Base-by-base conservation (phyloP, 1,284 basidiomycete genomes). In the Leccinum fuscescens region DNA sequence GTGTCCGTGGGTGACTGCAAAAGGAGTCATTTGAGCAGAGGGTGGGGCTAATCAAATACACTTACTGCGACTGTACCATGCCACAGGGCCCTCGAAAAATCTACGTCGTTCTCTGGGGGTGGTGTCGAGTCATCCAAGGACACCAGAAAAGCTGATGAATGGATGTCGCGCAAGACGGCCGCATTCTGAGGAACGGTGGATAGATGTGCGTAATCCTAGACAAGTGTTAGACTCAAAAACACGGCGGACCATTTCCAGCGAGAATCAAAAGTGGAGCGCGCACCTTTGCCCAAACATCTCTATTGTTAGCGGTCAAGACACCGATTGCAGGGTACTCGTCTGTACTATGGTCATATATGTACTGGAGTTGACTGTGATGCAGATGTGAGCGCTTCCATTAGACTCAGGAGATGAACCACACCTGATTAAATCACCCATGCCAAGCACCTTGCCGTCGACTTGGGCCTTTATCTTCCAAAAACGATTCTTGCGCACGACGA, bases 271-370 rank as follows among this genome's bases (percentile, higher is more conserved):
- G 17, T n/a, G 1, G 9, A 22, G 57, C 51, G 64, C 74, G 50
- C 56, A 90, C 89, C 77, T 91, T 88, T 7, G 92, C 86, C 93
- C 93, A 96, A 50, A 83, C 70, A 76, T 96, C 93, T 50, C 94
- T 85, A 69, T 93, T 88, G 52, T 86, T 85, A 5, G 90, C 85
- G 0, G 91, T 85, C 59, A 96, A 75, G 4, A 89, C 81, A 27
- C 94, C 93, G 42, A 96, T 84, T 15, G 86, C 88, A 12, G 88
- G 88, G 64, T 85, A 84, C 63, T 83, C 82, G n/a, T 79, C 69
- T 2, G 73, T 76, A 14, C 86, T 85, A 66, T 86, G 81, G 55
- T 88, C 82, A 61, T 91, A 86, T 63, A 96, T 89, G 65, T 86
- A 73, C 64, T 90, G 79, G 33, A 96, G 82, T 71, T 93, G 90